Base-by-base conservation (phyloP, 2,329 filamentous ascomycete species). In the Fusarium siculi region DNA sequence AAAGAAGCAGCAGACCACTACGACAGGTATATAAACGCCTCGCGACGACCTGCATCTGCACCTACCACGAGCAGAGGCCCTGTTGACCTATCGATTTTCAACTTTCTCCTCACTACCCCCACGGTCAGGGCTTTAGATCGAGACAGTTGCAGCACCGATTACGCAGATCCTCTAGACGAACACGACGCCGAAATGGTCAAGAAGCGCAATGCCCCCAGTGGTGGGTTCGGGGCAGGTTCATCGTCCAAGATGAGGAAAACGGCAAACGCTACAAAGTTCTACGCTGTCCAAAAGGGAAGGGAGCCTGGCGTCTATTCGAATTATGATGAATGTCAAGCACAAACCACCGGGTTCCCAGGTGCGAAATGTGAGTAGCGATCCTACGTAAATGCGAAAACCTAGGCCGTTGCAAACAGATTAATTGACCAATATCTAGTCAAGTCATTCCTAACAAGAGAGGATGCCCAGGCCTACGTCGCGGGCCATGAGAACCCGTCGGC, bases 391-490 rank as follows among this genome's bases (percentile, higher is more conserved):
- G 32, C 39, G 8, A 42, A 18, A 36, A 34, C 23, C 23, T 30
- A 49, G 57, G 55, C 28, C 9, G 8, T 46, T 11, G 21, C 18
- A 46, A 21, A 54, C 21, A 63, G 15, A 42, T 42, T 52, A 46
- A 52, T 72, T 74, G 66, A 74, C 49, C 34, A 15, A 61, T 39
- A 43, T 58, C 54, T 59, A 96, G 94, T 93, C 85, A 96, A 96
- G 84, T 94, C 93, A 3, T 98, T 97, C 79, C 83, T 87, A 15
- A 90, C 88, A 1, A 85, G 87, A 66, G 88, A 91, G 70, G 94
- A 97, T 67, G 96, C 96, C n/a, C 88, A 93, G 77, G 90, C 89
- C 4, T 98, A 93, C 79, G 86, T 94, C 32, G 89, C 87, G 2
- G 93, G 93, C 52, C 87, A 87, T 73, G 78, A 80, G 32, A 77